Evolutionary conservation across 2,329 filamentous ascomycete species (phyloP).

Genomic region (Biscogniauxia sp.): DNA sequence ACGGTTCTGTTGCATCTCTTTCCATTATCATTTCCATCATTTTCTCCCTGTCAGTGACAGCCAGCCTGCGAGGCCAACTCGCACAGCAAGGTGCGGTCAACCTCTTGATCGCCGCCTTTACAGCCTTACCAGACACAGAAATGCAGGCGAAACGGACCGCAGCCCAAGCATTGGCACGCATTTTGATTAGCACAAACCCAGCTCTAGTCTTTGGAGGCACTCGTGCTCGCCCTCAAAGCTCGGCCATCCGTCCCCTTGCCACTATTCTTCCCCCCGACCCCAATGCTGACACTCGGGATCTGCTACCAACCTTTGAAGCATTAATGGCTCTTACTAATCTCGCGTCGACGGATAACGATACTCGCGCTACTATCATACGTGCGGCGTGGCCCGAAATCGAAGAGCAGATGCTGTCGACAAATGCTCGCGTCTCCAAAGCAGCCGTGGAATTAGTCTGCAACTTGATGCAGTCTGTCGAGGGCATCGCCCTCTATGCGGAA

Average conservation of each 20-base stretch:
- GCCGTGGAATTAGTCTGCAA: constrained; percentile 91
- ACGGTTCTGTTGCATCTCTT: constrained; percentile 67
- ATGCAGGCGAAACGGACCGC: constrained; percentile 53
- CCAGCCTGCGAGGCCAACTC: constrained; percentile 71
- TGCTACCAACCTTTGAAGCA: constrained; percentile 86
- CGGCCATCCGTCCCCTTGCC: constrained; percentile 79
- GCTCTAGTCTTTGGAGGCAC: constrained; percentile 78
- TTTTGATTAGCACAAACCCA: constrained; percentile 84
- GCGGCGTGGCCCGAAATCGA: constrained; percentile 74
- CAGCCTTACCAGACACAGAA: constrained; percentile 55
- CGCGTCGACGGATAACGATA: constrained; percentile 71
- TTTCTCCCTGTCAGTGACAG: constrained; percentile 71
- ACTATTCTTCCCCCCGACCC: constrained; percentile 69
- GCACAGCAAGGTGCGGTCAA: constrained; percentile 93
- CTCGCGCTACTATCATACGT: constrained; percentile 68
- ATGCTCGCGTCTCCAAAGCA: constrained; percentile 74
- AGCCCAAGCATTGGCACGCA: constrained; percentile 78
- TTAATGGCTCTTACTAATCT: constrained; percentile 93
- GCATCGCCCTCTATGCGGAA: constrained; percentile 68
- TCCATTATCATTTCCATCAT: constrained; percentile 74
- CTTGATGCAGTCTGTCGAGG: constrained; percentile 67
- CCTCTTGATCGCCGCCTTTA: constrained; percentile 71
- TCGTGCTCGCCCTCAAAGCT: constrained; percentile 69
- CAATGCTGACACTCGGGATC: constrained; percentile 63
- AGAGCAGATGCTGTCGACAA: constrained; percentile 75